Percentiles rank a stretch among this genome's conserved stretches.
Conservation (phyloP, 768 basidiomycete species). For the Kwoniella pini region DNA sequence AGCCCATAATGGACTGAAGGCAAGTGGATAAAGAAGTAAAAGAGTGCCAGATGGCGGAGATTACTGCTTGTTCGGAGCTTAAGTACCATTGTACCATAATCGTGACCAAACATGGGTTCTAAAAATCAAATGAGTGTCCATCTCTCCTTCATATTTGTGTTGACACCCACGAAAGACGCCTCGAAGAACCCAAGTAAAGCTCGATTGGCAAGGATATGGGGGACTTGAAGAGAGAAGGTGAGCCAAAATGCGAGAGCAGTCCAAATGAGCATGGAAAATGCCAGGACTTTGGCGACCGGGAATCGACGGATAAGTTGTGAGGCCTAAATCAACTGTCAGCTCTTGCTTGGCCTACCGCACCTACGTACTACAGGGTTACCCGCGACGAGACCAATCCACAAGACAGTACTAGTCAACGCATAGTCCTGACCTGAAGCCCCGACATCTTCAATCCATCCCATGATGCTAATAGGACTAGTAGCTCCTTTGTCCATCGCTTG, state of each 20-base stretch:
- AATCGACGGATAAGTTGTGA: conserved; percentile 34
- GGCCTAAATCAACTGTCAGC: conserved; percentile 9
- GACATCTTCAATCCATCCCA: conserved; percentile 28
- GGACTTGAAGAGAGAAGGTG: conserved; percentile 23
- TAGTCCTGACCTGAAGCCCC: conserved; percentile 40
- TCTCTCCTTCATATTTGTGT: no score
- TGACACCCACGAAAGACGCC: conserved; percentile 16
- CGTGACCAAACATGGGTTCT: conserved; percentile 21
- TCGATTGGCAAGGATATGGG: conserved; percentile 31
- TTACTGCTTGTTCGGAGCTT: conserved; percentile 14
- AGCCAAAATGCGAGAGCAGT: conserved; percentile 30
- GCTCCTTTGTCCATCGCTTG: conserved; percentile 42
- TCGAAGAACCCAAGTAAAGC: conserved; percentile 39
- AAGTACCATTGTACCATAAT: conserved; percentile 22
- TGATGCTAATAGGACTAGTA: conserved; percentile 23
- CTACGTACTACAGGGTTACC: conserved; percentile 37
- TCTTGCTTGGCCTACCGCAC: no score
- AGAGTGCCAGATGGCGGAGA: conserved; percentile 19
- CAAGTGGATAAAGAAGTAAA: conserved; percentile 19
- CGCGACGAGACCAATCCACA: conserved; percentile 41
- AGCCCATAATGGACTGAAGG: conserved; percentile 18
- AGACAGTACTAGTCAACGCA: conserved; percentile 33
- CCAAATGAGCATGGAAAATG: conserved; percentile 34
- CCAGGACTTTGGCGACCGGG: conserved; percentile 39
- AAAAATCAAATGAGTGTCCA: neutral